phyloP scores from a whole-genome alignment of 129 eudicot genomes.

The Chrysanthemum seticuspe region DNA sequence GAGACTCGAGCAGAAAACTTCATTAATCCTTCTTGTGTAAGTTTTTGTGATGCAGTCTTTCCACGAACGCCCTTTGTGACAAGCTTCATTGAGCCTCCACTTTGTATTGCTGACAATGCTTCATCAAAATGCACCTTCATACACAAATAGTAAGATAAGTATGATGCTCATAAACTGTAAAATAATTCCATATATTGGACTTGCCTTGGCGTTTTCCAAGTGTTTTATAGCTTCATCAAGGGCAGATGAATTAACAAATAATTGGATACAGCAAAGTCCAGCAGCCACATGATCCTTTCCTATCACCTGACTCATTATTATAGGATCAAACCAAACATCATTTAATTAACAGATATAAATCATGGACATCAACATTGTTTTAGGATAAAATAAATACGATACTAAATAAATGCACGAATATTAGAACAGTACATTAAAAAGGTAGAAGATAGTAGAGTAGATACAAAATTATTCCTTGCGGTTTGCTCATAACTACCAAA shows the following conservation, averaged over 20 bases:
- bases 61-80: constrained; percentile 85
- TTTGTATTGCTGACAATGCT: constrained; percentile 70
- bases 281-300: constrained; percentile 98
- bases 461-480: no score
- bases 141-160: constrained; percentile 15
- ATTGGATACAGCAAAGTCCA: constrained; percentile 95
- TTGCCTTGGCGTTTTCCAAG: constrained; percentile 88
- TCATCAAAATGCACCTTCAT: constrained; percentile 92
- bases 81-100: constrained; percentile 69
- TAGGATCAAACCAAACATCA: constrained; percentile 22
- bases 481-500: no score
- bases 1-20: constrained; percentile 92
- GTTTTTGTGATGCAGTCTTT: constrained; percentile 84
- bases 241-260: constrained; percentile 84
- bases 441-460: no score
- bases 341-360: constrained; percentile 5
- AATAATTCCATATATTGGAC: neutral
- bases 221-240: constrained; percentile 91
- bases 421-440: no score
- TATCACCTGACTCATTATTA: constrained; percentile 61
- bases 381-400: no score
- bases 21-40: constrained; percentile 83
- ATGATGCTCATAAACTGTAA: no score
- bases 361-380: no score
- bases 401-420: no score